Conservation (phyloP, 2,329 filamentous ascomycete species). For the Fusarium sp. region DNA sequence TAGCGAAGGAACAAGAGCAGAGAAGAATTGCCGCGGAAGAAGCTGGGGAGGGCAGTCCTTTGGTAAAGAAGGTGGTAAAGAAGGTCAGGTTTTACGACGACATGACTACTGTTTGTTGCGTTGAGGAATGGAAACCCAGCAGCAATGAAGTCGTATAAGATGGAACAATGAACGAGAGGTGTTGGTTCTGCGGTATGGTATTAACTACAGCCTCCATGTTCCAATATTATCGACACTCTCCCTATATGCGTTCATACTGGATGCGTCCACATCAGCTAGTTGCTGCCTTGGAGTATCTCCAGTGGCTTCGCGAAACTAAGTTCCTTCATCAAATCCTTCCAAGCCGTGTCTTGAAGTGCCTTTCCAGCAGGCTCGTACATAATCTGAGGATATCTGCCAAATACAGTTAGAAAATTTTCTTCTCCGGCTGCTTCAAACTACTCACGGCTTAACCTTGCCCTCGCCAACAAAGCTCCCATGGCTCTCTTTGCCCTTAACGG, state of each 20-base stretch:
- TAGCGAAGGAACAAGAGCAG: no score
- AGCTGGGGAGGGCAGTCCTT: background rate
- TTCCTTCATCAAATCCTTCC: constrained; percentile 43
- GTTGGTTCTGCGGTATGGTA: no score
- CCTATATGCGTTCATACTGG: no score
- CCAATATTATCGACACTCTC: background rate
- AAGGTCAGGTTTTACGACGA: constrained; percentile 14
- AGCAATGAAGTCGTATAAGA: background rate
- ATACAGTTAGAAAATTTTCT: background rate
- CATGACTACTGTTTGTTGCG: background rate
- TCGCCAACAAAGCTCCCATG: constrained; percentile 46
- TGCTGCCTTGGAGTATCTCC: constrained; percentile 10
- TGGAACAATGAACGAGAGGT: background rate
- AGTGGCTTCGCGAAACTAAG: constrained; percentile 36
- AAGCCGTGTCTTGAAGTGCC: constrained; percentile 34
- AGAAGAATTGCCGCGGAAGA: background rate
- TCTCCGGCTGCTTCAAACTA: background rate
- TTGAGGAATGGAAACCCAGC: background rate
- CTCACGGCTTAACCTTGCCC: constrained; percentile 46
- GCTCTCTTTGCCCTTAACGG: constrained; percentile 38
- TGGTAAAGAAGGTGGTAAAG: background rate
- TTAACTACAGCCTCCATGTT: background rate
- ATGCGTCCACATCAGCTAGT: background rate
- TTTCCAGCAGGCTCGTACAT: constrained; percentile 41
- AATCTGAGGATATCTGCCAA: constrained; percentile 23